Evolutionary conservation across 2,329 filamentous ascomycete species (phyloP).

Genomic region (Furcasterigmium sp.): DNA sequence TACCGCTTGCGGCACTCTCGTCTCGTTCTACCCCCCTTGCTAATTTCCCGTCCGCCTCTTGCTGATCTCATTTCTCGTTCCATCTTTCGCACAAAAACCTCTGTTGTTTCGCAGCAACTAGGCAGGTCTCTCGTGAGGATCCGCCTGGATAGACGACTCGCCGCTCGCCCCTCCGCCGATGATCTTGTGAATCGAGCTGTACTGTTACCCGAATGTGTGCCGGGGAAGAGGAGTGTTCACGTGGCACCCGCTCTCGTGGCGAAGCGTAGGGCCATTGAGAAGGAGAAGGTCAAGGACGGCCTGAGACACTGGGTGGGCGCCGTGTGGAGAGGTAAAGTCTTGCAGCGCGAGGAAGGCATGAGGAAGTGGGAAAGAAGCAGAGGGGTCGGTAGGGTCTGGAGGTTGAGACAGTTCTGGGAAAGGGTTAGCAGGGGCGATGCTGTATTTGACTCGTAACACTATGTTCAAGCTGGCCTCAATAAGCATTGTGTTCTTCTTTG

Average conservation of each 20-base stretch:
- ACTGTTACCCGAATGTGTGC: conserved; percentile 59
- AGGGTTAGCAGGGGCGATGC: conserved; percentile 40
- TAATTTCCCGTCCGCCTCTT: conserved; percentile 54
- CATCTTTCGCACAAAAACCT: conserved; percentile 64
- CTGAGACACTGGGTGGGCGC: conserved; percentile 59
- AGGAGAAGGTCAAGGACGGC: conserved; percentile 62
- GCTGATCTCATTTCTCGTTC: conserved; percentile 56
- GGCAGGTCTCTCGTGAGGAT: conserved; percentile 61
- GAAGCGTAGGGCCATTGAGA: conserved; percentile 56
- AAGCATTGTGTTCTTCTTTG: too few species aligned
- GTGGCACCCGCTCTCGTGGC: conserved; percentile 60
- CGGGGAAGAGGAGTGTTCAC: conserved; percentile 30
- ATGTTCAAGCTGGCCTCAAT: too few species aligned
- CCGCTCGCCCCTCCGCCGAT: conserved; percentile 53
- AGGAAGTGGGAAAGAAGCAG: conserved; percentile 42
- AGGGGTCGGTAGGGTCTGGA: conserved; percentile 54
- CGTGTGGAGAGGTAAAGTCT: conserved; percentile 50
- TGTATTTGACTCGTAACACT: neutral
- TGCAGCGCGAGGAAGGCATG: conserved; percentile 41
- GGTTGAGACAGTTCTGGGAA: conserved; percentile 63
- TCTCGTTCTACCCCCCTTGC: conserved; percentile 45
- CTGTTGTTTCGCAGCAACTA: conserved; percentile 58
- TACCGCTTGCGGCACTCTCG: conserved; percentile 56
- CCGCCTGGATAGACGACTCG: conserved; percentile 56
- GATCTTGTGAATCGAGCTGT: conserved; percentile 59